phyloP scores from a whole-genome alignment of 1,284 basidiomycete species.

The Ustilago tritici region DNA sequence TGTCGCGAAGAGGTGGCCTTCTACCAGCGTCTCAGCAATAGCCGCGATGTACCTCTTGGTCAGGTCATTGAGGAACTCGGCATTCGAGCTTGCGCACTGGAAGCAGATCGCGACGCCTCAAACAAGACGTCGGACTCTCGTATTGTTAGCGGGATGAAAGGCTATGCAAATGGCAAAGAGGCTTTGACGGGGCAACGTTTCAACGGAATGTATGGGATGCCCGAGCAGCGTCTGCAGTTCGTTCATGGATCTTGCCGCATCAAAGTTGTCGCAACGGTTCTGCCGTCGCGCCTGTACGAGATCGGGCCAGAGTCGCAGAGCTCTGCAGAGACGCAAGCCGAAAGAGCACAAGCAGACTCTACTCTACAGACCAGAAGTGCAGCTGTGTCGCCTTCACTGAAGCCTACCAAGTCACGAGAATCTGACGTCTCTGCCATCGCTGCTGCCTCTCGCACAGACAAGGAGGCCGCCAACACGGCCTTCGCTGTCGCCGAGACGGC shows the following conservation, averaged over 20 bases:
- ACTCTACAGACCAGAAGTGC: slow-evolving; percentile 1
- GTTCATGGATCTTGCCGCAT: slow-evolving; percentile 52
- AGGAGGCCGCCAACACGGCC: slow-evolving; percentile 52
- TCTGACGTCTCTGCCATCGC: slow-evolving; percentile 54
- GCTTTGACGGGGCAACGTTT: slow-evolving; percentile 5
- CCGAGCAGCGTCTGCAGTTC: slow-evolving; percentile 51
- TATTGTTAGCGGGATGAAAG: slow-evolving; percentile 20
- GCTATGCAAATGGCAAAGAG: slow-evolving; percentile 14
- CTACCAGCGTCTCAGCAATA: slow-evolving; percentile 51
- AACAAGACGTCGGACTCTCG: slow-evolving; percentile 27
- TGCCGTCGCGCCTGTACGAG: slow-evolving; percentile 35
- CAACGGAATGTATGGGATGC: slow-evolving; percentile 30
- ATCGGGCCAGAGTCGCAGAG: slow-evolving; percentile 4
- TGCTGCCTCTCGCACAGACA: slow-evolving; percentile 47
- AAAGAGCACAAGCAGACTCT: background rate
- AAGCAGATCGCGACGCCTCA: slow-evolving; percentile 34
- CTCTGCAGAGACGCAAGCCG: slow-evolving; percentile 6
- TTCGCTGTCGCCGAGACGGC: slow-evolving; percentile 58
- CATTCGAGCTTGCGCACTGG: slow-evolving; percentile 42
- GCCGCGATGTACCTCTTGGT: slow-evolving; percentile 55
- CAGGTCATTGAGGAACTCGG: slow-evolving; percentile 62
- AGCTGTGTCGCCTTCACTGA: slow-evolving; percentile 11
- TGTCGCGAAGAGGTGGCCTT: slow-evolving; percentile 54
- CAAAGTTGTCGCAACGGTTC: slow-evolving; percentile 43
- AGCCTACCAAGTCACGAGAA: slow-evolving; percentile 32